Base-by-base conservation (phyloP, 2,329 filamentous ascomycete species). In the Penicillium sclerotigenum region DNA sequence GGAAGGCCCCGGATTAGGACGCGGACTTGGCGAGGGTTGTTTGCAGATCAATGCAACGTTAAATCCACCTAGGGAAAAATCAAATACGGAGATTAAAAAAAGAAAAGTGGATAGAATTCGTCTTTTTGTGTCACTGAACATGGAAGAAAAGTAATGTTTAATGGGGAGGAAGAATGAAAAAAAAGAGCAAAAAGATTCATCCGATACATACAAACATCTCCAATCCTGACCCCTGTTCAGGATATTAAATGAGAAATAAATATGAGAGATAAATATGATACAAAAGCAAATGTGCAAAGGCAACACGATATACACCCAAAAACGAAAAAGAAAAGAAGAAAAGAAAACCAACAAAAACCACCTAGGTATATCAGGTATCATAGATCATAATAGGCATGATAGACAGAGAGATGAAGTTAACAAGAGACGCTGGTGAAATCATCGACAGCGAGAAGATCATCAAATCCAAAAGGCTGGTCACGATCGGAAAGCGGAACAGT, bases 381-480 rank as follows among this genome's bases (percentile, higher is more conserved):
- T 34, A 51, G 26, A 40, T 51, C 47, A 49, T 55, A 60, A 46
- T 59, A 43, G 46, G 13, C 11, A 58, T 59, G 0, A 68, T 26
- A 49, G 38, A 68, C 65, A 61, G 66, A 60, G 42, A 10, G 41
- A 38, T 26, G 31, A 28, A 38, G 46, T 61, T 54, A 60, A 61
- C 58, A 70, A 45, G 67, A 63, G 34, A 65, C 66, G 13, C 65
- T 64, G 20, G 65, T 60, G 59, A 65, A 72, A 13, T 73, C 70
- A 46, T 72, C 70, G 28, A 73, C 52, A 8, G 65, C 55, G 14
- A 73, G 63, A 43, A 68, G 64, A 14, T 73, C 71, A 14, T 73
- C 71, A 58, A 73, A 69, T 20, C 60, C 66, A 54, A 64, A 65
- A 2, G 61, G 47, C 18, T 53, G 51, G 0, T 71, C 70, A 16